Base-by-base conservation (phyloP, 768 basidiomycete species). In the Rhodotorula diobovata region DNA sequence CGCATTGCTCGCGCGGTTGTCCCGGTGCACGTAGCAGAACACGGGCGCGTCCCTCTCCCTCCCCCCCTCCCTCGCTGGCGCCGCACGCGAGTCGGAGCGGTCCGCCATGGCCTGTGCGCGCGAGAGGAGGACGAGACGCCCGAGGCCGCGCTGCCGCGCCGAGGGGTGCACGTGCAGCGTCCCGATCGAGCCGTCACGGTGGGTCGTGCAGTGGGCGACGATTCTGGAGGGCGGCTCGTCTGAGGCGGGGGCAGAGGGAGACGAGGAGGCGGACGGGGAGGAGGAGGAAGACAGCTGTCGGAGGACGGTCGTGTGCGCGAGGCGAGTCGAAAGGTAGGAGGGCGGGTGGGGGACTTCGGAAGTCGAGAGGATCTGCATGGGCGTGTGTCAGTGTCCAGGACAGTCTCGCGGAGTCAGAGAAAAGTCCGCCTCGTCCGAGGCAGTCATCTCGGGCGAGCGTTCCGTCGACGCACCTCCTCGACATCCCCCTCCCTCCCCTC, bases 1-100 rank as follows among this genome's bases (percentile, higher is more conserved):
- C 48, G 89, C 90, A 4, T 90, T 91, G 68, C 90, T 93, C 78
- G 87, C 91, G 66, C 81, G 92, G 63, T 82, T 93, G 14, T 91
- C 56, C 5, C 39, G n/a, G 28, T 41, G 35, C 12, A 71, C 70
- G 61, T 71, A 71, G 39, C 60, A 71, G 50, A 58, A 67, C 32
- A 58, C 68, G 25, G 45, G 23, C n/a, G 30, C 55, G 30, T 37
- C 14, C 60, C 16, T 28, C 39, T 21, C 39, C 34, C 2, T 50
- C 64, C 37, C 51, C 39, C 6, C 25, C 35, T 35, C 25, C 28
- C 1, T 28, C 39, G 11, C 4, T 4, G 62, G 35, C 34, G 4
- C 9, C 4, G 1, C 30, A 2, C 6, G 35, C 11, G 41, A 43
- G 41, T 12, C 12, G 18, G 41, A 12, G 11, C 14, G 41, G 41